A percentile compares a stretch with the other conserved stretches of the same genome.
These are phyloP conservation scores for Fraxinus angustifolia DNA, from an alignment of 305 asterid genomes.

Conservation along the genomic window DNA sequence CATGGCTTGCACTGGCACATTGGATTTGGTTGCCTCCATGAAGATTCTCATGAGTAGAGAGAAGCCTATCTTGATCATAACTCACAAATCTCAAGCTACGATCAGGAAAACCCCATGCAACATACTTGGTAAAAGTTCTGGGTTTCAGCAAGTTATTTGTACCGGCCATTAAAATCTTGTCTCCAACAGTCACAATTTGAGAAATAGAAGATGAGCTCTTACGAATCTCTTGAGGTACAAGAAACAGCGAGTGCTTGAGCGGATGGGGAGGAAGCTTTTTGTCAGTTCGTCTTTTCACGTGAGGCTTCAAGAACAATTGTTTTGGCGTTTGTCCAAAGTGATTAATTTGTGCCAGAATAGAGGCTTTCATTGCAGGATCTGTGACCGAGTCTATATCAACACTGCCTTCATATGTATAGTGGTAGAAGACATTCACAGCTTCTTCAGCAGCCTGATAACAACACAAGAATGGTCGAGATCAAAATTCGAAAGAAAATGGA, in stretches of 20 bases:
- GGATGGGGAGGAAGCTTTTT: slow-evolving; percentile 73
- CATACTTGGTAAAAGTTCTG: slow-evolving; percentile 63
- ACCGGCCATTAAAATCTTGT: slow-evolving; percentile 79
- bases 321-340: slow-evolving; percentile 99
- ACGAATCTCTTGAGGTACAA: slow-evolving; percentile 77
- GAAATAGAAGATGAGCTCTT: slow-evolving; percentile 70
- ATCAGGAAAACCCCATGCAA: slow-evolving; percentile 98
- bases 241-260: slow-evolving; percentile 60
- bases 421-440: slow-evolving; percentile 98
- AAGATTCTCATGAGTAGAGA: slow-evolving; percentile 91
- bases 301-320: slow-evolving; percentile 84
- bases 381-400: slow-evolving; percentile 93
- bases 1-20: slow-evolving; percentile 81
- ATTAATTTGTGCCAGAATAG: slow-evolving; percentile 94
- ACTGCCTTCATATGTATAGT: slow-evolving; percentile 96
- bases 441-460: slow-evolving; percentile 89
- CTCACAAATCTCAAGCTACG: slow-evolving; percentile 81
- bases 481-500: background rate
- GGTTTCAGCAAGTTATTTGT: slow-evolving; percentile 77
- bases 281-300: slow-evolving; percentile 79
- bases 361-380: slow-evolving; percentile 97
- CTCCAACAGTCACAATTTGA: slow-evolving; percentile 68
- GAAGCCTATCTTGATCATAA: slow-evolving; percentile 88
- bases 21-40: slow-evolving; percentile 98
- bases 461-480: slow-evolving; percentile 2